phyloP scores from a whole-genome alignment of 192 early-diverging fungal genomes.

The Backusella luteola region DNA sequence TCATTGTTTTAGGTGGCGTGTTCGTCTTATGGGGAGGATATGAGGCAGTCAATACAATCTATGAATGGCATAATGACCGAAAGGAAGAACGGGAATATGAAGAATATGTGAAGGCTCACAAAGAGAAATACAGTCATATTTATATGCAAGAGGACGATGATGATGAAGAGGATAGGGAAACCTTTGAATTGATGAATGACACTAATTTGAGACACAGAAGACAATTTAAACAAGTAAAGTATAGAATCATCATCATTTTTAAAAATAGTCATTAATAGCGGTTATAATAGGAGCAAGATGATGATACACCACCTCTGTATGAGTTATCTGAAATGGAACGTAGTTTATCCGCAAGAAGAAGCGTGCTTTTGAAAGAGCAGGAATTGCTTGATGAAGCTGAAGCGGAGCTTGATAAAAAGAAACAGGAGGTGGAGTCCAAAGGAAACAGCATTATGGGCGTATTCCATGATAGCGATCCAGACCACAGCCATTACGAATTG shows the following conservation, averaged over 20 bases:
- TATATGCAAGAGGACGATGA: conserved; percentile 8
- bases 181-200: not conserved
- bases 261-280: not conserved
- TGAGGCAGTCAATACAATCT: conserved; percentile 3
- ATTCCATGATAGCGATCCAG: conserved; percentile 1
- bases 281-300: not conserved
- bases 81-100: conserved; percentile 21
- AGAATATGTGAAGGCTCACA: conserved; percentile 6
- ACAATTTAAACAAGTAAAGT: conserved; percentile 3
- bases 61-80: conserved; percentile 11
- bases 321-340: conserved; percentile 13
- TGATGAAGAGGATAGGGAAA: not conserved
- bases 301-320: not conserved
- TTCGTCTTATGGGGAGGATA: conserved; percentile 9
- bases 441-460: conserved; percentile 15
- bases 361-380: not conserved
- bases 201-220: not conserved
- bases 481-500: not conserved
- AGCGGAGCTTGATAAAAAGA: not conserved
- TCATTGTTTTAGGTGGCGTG: conserved; percentile 12
- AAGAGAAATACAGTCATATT: not conserved
- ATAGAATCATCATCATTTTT: not conserved
- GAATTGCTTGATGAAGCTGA: not conserved
- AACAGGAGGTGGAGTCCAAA: not conserved
- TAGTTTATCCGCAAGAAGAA: conserved; percentile 1